Percentiles rank a stretch among this genome's conserved stretches.
Evolutionary conservation across 129 eudicot genomes (phyloP).

Genomic region (Smallanthus sonchifolius): DNA sequence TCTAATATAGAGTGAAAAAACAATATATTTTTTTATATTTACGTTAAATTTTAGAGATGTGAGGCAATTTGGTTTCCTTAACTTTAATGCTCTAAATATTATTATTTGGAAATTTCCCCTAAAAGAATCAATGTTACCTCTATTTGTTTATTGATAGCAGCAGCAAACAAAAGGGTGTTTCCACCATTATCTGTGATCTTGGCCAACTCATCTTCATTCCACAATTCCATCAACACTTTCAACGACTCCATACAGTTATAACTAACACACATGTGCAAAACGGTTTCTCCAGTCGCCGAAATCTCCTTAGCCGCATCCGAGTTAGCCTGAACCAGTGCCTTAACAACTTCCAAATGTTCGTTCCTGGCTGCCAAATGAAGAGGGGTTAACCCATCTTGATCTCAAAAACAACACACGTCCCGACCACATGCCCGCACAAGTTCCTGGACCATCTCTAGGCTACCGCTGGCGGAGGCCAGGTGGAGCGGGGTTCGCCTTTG

Average conservation of each 20-base stretch:
- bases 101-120: too few species aligned
- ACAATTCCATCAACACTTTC: slow-evolving; percentile 17
- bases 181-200: slow-evolving; percentile 26
- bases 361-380: slow-evolving; percentile 27
- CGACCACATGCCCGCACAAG: slow-evolving; percentile 7
- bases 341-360: slow-evolving; percentile 26
- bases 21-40: too few species aligned
- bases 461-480: slow-evolving; percentile 19
- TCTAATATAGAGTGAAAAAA: too few species aligned
- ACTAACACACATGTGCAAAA: slow-evolving; percentile 33
- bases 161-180: slow-evolving; percentile 37
- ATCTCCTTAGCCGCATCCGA: slow-evolving; percentile 20
- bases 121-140: too few species aligned
- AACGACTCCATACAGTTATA: slow-evolving; percentile 22
- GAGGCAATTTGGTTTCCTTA: too few species aligned
- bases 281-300: slow-evolving; percentile 7
- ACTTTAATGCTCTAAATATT: too few species aligned
- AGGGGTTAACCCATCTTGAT: slow-evolving; percentile 29
- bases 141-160: slow-evolving; percentile 22
- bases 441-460: slow-evolving; percentile 7
- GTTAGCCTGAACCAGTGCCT: slow-evolving; percentile 4
- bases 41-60: too few species aligned
- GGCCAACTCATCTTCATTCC: slow-evolving; percentile 22
- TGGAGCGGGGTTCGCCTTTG: slow-evolving; percentile 28
- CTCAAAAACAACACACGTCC: neutral